Conservation (phyloP, 352 stramenopile species). For the Chrysophaeum taylorii region DNA sequence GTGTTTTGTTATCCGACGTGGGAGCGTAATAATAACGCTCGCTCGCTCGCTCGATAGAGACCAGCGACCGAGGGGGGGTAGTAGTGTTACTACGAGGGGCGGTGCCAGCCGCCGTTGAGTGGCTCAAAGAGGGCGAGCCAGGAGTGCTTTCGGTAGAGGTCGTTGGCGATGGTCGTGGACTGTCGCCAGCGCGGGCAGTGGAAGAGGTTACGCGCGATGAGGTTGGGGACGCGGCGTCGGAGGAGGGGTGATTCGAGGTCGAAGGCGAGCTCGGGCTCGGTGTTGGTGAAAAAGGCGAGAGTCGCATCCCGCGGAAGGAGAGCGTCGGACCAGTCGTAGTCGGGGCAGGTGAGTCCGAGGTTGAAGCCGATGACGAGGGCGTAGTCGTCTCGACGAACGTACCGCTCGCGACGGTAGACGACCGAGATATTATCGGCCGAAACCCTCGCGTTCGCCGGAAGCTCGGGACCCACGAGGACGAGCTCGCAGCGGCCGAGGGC, state of each 20-base stretch:
- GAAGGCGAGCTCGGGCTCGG: neutral
- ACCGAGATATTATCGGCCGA: neutral
- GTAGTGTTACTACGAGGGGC: no score
- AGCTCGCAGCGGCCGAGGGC: neutral
- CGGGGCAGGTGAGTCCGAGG: neutral
- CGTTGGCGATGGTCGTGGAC: neutral
- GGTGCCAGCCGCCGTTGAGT: no score
- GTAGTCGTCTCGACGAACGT: neutral
- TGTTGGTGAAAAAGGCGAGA: neutral
- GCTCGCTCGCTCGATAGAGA: no score
- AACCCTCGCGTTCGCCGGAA: neutral
- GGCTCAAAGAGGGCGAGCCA: no score
- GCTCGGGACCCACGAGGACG: neutral
- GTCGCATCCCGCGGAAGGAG: no score
- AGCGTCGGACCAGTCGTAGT: neutral
- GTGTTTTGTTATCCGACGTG: no score
- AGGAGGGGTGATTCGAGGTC: no score
- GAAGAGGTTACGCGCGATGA: neutral
- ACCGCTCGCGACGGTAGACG: neutral
- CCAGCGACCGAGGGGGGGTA: no score
- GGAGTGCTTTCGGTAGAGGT: constrained; percentile 8
- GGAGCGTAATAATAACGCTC: no score
- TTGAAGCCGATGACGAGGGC: constrained; percentile 1
- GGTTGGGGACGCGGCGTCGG: neutral
- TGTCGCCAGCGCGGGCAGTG: neutral